These are phyloP conservation scores for Phytophthora quininea DNA, from an alignment of 352 stramenopile genomes.

Conservation along the genomic window DNA sequence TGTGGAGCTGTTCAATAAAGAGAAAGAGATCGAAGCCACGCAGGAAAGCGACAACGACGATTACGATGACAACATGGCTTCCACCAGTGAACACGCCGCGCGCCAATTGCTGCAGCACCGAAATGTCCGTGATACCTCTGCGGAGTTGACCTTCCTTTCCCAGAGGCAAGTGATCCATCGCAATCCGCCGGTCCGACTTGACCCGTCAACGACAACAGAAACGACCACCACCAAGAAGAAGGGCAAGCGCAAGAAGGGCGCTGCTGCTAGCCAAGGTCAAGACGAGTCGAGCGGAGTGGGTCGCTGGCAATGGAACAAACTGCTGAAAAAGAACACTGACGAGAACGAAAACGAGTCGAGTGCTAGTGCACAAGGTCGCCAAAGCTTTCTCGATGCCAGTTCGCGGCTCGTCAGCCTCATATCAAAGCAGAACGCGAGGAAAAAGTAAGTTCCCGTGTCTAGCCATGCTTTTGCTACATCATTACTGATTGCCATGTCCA, in stretches of 20 bases:
- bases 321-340: slow-evolving; percentile 49
- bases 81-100: slow-evolving; percentile 28
- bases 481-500: background rate
- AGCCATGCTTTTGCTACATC: background rate
- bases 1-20: slow-evolving; percentile 62
- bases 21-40: slow-evolving; percentile 36
- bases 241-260: slow-evolving; percentile 43
- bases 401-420: slow-evolving; percentile 36
- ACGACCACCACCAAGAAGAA: slow-evolving; percentile 33
- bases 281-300: slow-evolving; percentile 50
- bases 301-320: slow-evolving; percentile 70
- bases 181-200: slow-evolving; percentile 57
- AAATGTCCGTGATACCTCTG: slow-evolving; percentile 62
- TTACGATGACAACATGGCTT: slow-evolving; percentile 31
- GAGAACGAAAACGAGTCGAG: slow-evolving; percentile 13
- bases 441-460: slow-evolving; percentile 18
- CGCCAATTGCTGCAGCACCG: slow-evolving; percentile 48
- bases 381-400: slow-evolving; percentile 32
- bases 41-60: slow-evolving; percentile 44
- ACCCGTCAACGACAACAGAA: slow-evolving; percentile 13
- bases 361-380: slow-evolving; percentile 25
- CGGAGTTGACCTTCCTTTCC: slow-evolving; percentile 77
- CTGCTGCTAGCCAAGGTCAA: slow-evolving; percentile 19
- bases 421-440: slow-evolving; percentile 33
- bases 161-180: slow-evolving; percentile 82